Evolutionary conservation across 768 basidiomycete genomes (phyloP).

Genomic region (Xerocomus brunneocitrinus): DNA sequence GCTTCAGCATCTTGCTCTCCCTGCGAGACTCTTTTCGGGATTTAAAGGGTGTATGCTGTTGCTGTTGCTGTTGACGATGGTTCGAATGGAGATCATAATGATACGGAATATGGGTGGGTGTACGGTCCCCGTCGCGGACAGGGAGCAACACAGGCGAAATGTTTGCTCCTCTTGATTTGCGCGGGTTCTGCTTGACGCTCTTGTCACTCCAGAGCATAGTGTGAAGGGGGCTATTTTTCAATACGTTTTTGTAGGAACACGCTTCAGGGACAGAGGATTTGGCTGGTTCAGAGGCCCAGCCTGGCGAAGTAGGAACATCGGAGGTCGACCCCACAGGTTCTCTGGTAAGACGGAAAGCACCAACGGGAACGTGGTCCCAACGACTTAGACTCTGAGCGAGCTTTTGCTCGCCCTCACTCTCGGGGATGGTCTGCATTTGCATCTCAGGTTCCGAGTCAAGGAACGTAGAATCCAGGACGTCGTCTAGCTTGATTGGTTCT

Average conservation of each 20-base stretch:
- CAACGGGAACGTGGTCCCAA: constrained; percentile 73
- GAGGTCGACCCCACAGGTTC: constrained; percentile 20
- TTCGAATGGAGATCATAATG: constrained; percentile 34
- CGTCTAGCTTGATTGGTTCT: constrained; percentile 58
- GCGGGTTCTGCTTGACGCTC: constrained; percentile 16
- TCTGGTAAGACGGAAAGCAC: constrained; percentile 66
- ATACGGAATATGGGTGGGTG: constrained; percentile 41
- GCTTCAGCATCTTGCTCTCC: constrained; percentile 65
- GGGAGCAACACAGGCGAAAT: constrained; percentile 52
- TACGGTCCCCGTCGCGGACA: constrained; percentile 52
- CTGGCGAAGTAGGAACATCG: constrained; percentile 27
- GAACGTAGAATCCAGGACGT: constrained; percentile 73
- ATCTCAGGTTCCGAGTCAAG: constrained; percentile 53
- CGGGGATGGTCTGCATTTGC: constrained; percentile 26
- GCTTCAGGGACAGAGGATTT: constrained; percentile 16
- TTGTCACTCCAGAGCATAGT: constrained; percentile 50
- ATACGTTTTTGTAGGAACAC: constrained; percentile 35
- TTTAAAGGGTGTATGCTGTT: constrained; percentile 40
- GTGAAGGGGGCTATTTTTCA: constrained; percentile 54
- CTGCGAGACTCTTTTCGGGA: constrained; percentile 59
- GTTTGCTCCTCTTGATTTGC: constrained; percentile 32
- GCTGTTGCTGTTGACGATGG: constrained; percentile 34
- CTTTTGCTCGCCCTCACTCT: constrained; percentile 35
- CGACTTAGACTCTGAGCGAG: constrained; percentile 51
- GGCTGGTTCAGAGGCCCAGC: constrained; percentile 26